Base-by-base conservation (phyloP, 2,329 filamentous ascomycete species). In the Colletotrichum cordylinicola region DNA sequence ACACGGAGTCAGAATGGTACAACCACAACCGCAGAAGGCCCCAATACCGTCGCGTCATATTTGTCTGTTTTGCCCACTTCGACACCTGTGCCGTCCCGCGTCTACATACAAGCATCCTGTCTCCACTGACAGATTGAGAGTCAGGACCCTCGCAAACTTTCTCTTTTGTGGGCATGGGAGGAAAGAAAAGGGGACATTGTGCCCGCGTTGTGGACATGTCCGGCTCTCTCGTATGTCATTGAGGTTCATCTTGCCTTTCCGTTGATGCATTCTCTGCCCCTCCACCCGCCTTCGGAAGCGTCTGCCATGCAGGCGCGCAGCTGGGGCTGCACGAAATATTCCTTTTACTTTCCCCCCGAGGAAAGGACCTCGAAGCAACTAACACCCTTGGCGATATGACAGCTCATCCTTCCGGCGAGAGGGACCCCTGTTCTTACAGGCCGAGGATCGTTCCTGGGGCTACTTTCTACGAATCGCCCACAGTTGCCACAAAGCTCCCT, bases 311-410 rank as follows among this genome's bases (percentile, higher is more conserved):
- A 74, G 67, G 21, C 60, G 29, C 62, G 33, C 55, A 56, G 62
- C 62, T 58, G 68, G 55, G 39, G 55, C 62, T 75, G 62, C 72
- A 72, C 55, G 55, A 62, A 67, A 75, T 71, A 74, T 43, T 48
- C 60, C 60, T 65, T 48, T 39, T 29, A 21, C 35, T 27, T 24
- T 15, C 55, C 39, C 37, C 56, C 61, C 67, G 24, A 55, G 43
- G 18, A 55, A 62, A 71, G n/a, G 72, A 15, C 62, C n/a, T 72
- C 55, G 18, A 43, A 67, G 39, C 21, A 48, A 58, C 64, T 24
- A 58, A 60, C 15, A 56, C 33, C 39, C 56, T 72, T 64, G 56
- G 73, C 62, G 27, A 62, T 64, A 68, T 72, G 55, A 72, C 69
- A 75, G 43, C 64, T 67, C 43, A 72, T 52, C 31, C 62, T 75